Base-by-base conservation (phyloP, 305 asterid genomes). In the Solanum hybrid region DNA sequence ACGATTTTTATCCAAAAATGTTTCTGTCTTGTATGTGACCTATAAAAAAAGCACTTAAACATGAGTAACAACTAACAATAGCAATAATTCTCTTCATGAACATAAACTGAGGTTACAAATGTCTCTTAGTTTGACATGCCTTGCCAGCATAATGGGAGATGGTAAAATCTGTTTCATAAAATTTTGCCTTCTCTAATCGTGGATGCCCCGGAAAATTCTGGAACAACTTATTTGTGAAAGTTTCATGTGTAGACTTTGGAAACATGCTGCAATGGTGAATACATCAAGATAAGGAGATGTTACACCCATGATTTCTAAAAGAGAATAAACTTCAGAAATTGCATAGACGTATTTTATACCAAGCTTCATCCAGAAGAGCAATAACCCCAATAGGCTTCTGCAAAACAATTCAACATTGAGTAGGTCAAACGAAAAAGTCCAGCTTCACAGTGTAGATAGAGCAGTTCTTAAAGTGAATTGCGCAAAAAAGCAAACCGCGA, bases 121-220 rank as follows among this genome's bases (percentile, higher is more conserved):
- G 87, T 86, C 89, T 87, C 82, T 87, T 75, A 77, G 86, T 88
- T 72, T 81, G 80, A 92, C 94, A 92, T 91, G 94, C 99, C 98
- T 97, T 96, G 92, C 99, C 99, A 93, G 99, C 99, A 94, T 97
- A 97, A 94, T 97, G 99, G 89, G 99, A 93, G 89, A 97, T 92
- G 89, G 93, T 95, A 91, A 96, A 96, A 93, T 96, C 99, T 86
- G 99, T 95, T 94, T 95, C 98, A 84, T 95, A 97, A 95, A 97
- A 96, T 91, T 96, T 97, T 70, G 96, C 98, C 90, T 93, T 96
- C 91, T 94, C 97, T 90, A 97, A 91, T 87, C 99, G 95, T 84
- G 89, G 94, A 93, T 97, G 99, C 57, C 93, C 90, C 83, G 93
- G 94, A 89, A 97, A 95, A 94, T 96, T 94, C 93, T 91, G 98